phyloP scores from a whole-genome alignment of 257 asterid genomes.

The Solanum etuberosum region DNA sequence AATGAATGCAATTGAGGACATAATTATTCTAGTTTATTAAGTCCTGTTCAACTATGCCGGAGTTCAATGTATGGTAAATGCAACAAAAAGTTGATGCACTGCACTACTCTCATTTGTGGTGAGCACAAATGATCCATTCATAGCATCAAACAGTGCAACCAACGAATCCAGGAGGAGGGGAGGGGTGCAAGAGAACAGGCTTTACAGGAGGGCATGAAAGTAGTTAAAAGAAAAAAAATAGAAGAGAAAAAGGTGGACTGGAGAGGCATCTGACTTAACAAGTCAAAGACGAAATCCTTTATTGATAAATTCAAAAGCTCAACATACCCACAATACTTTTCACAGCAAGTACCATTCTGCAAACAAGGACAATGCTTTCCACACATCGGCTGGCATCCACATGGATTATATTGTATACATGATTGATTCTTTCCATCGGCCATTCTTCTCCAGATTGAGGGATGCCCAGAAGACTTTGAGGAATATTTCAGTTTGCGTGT shows the following conservation, averaged over 20 bases:
- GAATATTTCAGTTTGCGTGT: constrained; percentile 85
- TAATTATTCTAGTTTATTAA: background rate
- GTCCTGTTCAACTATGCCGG: background rate
- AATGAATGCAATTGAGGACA: background rate
- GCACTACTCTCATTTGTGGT: background rate
- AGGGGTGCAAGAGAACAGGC: background rate
- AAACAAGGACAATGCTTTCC: constrained; percentile 92
- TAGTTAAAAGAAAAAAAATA: background rate
- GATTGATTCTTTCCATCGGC: constrained; percentile 80
- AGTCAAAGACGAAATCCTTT: background rate
- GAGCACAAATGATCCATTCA: background rate
- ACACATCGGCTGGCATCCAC: constrained; percentile 67
- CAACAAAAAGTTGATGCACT: background rate
- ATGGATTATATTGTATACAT: constrained; percentile 62
- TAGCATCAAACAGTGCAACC: background rate
- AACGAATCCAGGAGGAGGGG: background rate
- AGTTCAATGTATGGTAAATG: background rate
- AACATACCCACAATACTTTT: constrained; percentile 86
- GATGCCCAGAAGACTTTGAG: constrained; percentile 95
- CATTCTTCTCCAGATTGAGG: constrained; percentile 89
- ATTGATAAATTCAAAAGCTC: background rate
- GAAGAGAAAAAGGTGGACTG: background rate
- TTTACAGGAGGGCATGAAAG: background rate
- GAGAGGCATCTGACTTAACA: background rate
- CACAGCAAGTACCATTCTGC: constrained; percentile 66